phyloP scores from a whole-genome alignment of 768 basidiomycete genomes.

The Suillus brevipes region DNA sequence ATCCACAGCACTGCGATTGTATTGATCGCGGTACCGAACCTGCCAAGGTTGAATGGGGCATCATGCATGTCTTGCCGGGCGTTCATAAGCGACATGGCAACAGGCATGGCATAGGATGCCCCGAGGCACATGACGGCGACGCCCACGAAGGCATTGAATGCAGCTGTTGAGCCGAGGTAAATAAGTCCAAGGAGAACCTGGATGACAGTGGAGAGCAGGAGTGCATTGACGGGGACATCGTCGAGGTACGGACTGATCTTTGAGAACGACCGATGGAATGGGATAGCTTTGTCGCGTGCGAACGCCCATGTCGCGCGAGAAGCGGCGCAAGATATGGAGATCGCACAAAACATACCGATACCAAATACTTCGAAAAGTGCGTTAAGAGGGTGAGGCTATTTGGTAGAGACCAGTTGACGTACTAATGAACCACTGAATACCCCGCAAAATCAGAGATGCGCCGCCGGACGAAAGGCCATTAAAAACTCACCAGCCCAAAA shows the following conservation, averaged over 20 bases:
- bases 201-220: constrained; percentile 57
- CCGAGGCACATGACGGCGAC: constrained; percentile 67
- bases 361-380: constrained; percentile 45
- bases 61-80: constrained; percentile 45
- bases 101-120: constrained; percentile 61
- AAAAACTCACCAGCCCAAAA: constrained; percentile 52
- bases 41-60: constrained; percentile 54
- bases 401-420: constrained; percentile 15
- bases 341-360: constrained; percentile 59
- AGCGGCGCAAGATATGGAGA: constrained; percentile 67
- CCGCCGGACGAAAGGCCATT: constrained; percentile 2
- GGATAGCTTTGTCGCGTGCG: constrained; percentile 66
- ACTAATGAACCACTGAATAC: constrained; percentile 45
- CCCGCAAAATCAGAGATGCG: constrained; percentile 4
- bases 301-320: constrained; percentile 74
- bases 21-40: constrained; percentile 48
- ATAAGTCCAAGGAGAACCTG: constrained; percentile 63
- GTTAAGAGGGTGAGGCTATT: neutral
- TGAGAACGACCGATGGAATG: constrained; percentile 49
- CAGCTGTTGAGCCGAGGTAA: constrained; percentile 60
- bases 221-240: constrained; percentile 60
- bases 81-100: constrained; percentile 51
- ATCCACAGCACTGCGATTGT: constrained; percentile 58
- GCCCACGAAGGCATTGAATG: constrained; percentile 69
- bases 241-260: constrained; percentile 40